Conservation (phyloP, 345 rosid genomes). For the Tarenaya hassleriana region DNA sequence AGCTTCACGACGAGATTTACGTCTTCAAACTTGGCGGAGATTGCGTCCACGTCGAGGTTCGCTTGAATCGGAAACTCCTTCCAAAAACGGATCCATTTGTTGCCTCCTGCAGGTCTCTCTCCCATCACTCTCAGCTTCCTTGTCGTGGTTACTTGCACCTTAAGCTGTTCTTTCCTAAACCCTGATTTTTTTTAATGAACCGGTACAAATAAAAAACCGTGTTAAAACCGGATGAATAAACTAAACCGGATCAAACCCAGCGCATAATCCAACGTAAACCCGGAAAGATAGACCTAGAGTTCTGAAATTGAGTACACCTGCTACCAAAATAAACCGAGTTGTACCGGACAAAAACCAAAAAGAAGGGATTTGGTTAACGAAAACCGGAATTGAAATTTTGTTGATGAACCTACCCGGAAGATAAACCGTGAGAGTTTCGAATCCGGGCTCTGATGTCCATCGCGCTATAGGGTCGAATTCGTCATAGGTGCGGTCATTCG, state of each 20-base stretch:
- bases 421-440: slow-evolving; percentile 27
- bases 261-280: too few species aligned
- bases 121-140: slow-evolving; percentile 30
- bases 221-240: background rate
- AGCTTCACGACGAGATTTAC: slow-evolving; percentile 29
- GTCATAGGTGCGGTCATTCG: slow-evolving; percentile 23
- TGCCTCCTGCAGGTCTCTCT: slow-evolving; percentile 27
- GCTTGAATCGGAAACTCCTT: slow-evolving; percentile 30
- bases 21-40: slow-evolving; percentile 33
- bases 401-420: slow-evolving; percentile 30
- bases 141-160: slow-evolving; percentile 34
- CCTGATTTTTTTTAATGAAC: slow-evolving; percentile 28
- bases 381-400: background rate
- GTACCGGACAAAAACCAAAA: too few species aligned
- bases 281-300: too few species aligned
- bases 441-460: slow-evolving; percentile 26
- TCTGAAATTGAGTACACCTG: too few species aligned
- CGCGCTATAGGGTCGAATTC: slow-evolving; percentile 32
- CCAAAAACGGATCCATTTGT: slow-evolving; percentile 28
- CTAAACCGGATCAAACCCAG: too few species aligned
- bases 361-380: too few species aligned
- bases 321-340: too few species aligned
- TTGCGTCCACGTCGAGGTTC: slow-evolving; percentile 14
- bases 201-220: background rate
- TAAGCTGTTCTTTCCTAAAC: slow-evolving; percentile 35